Percentiles rank a stretch among this genome's conserved stretches.
Conservation (phyloP, 768 basidiomycete species). For the Kondoa subrosea region DNA sequence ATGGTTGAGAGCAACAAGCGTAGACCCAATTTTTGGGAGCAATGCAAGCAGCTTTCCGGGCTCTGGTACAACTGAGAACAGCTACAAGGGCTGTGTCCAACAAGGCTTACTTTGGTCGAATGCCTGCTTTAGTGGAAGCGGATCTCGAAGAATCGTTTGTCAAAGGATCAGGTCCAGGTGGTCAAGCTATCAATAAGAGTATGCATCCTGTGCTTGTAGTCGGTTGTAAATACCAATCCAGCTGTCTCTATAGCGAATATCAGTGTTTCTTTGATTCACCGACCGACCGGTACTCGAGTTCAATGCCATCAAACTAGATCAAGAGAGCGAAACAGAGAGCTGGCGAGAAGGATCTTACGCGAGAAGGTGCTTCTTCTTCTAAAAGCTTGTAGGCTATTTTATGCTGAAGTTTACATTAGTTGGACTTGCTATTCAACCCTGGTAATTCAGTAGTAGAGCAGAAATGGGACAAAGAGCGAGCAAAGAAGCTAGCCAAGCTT, state of each 20-base stretch:
- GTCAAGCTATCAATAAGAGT: constrained; percentile 1
- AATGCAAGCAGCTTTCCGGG: neutral
- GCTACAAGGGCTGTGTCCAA: neutral
- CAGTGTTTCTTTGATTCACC: constrained; percentile 15
- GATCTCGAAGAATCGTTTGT: constrained; percentile 15
- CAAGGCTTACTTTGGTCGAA: constrained; percentile 4
- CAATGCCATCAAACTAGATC: constrained; percentile 19
- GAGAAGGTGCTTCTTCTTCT: constrained; percentile 9
- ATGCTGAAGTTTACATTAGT: neutral
- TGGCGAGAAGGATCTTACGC: constrained; percentile 16
- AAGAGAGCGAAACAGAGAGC: constrained; percentile 13
- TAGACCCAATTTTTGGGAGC: neutral
- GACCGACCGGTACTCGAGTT: constrained; percentile 19
- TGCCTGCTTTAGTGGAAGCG: constrained; percentile 8
- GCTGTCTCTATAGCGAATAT: constrained; percentile 18
- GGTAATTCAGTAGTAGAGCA: constrained; percentile 12
- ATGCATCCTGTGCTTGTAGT: neutral
- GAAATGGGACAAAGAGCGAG: constrained; percentile 15
- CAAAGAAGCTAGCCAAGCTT: constrained; percentile 15
- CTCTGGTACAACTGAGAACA: neutral
- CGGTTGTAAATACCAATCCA: neutral
- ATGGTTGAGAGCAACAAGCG: neutral
- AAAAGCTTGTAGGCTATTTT: neutral
- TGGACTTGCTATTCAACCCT: constrained; percentile 15
- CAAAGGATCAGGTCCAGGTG: neutral